Conservation (phyloP, 179 eudicot genomes). For the Beta corolliflora region DNA sequence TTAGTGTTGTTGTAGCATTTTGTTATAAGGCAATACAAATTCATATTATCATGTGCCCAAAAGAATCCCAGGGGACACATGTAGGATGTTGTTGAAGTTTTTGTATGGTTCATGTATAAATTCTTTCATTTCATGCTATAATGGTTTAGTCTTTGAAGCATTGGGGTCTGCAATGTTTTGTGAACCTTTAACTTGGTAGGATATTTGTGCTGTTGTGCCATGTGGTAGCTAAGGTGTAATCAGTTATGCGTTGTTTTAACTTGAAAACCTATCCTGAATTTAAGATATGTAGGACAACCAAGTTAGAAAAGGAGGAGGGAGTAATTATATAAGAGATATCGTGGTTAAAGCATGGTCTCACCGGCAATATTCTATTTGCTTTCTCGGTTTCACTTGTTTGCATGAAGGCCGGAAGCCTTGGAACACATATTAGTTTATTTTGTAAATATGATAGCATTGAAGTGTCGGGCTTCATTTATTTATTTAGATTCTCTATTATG, state of each 20-base stretch:
- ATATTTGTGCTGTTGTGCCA: neutral
- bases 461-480: conserved; percentile 44
- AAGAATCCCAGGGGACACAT: no score
- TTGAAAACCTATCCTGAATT: neutral
- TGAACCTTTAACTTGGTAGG: neutral
- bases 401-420: no score
- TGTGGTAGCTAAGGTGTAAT: neutral
- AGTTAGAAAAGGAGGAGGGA: conserved; percentile 23
- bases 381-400: no score
- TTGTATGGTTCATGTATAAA: no score
- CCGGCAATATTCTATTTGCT: no score
- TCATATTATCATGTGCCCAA: no score
- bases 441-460: conserved; percentile 66
- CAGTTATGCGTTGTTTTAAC: neutral
- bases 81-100: no score
- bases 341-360: no score
- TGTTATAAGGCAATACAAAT: no score
- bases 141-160: neutral
- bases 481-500: conserved; percentile 40
- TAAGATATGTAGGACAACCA: neutral
- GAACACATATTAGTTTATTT: neutral
- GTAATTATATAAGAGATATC: conserved; percentile 57
- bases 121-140: no score
- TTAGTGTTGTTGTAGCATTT: no score
- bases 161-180: neutral